A percentile compares a stretch with the other conserved stretches of the same genome.
phyloP scores from a whole-genome alignment of 352 stramenopile species.

The Phytophthora cactorum region DNA sequence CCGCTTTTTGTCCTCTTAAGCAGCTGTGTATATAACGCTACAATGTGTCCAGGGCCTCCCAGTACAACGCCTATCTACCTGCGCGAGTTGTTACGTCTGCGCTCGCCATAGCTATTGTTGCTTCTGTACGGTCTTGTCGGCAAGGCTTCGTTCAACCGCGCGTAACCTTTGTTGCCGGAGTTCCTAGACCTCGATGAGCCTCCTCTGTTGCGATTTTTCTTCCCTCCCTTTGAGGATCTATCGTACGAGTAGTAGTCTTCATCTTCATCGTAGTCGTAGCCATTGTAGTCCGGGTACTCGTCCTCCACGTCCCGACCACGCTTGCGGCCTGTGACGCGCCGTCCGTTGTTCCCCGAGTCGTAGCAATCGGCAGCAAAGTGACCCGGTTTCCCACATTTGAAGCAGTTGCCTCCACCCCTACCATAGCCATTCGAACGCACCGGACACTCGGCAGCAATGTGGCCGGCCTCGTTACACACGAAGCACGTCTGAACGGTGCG shows the following conservation, averaged over 20 bases:
- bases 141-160: constrained; percentile 41
- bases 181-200: constrained; percentile 32
- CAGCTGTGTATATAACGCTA: constrained; percentile 12
- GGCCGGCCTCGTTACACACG: constrained; percentile 70
- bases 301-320: constrained; percentile 52
- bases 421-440: constrained; percentile 46
- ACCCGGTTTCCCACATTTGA: constrained; percentile 53
- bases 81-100: constrained; percentile 29
- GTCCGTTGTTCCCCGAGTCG: constrained; percentile 26
- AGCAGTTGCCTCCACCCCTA: constrained; percentile 50
- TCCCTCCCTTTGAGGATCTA: constrained; percentile 31
- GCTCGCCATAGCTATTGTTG: constrained; percentile 35
- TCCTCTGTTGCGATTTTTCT: constrained; percentile 23
- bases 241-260: constrained; percentile 48
- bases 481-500: constrained; percentile 76
- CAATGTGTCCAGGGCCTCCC: constrained; percentile 3
- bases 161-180: constrained; percentile 30
- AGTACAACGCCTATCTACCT: constrained; percentile 19
- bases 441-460: constrained; percentile 76
- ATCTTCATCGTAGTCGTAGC: constrained; percentile 44
- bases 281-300: constrained; percentile 53
- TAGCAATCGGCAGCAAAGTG: constrained; percentile 62
- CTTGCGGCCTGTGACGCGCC: constrained; percentile 49
- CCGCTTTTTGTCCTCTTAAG: constrained; percentile 10
- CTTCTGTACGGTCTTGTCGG: constrained; percentile 38